A percentile compares a stretch with the other conserved stretches of the same genome.
phyloP scores from a whole-genome alignment of 768 basidiomycete species.

The Lentinus brumalis region DNA sequence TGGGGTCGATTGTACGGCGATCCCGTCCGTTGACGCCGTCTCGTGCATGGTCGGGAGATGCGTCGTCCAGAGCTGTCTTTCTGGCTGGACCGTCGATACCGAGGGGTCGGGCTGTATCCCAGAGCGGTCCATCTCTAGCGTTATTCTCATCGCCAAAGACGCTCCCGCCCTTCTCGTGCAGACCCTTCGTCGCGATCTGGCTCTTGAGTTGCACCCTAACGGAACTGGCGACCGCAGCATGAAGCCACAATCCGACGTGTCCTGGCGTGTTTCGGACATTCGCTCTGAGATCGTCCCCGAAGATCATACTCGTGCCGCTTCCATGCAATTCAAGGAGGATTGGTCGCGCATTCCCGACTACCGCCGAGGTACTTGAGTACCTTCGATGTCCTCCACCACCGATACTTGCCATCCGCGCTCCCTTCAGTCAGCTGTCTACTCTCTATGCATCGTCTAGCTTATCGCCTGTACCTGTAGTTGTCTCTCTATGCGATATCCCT shows the following conservation, averaged over 20 bases:
- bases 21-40: conserved; percentile 32
- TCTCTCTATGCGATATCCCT: too few relatives aligned
- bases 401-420: too few relatives aligned
- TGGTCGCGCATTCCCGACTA: conserved; percentile 1
- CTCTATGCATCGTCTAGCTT: too few relatives aligned
- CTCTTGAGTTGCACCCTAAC: background rate
- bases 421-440: too few relatives aligned
- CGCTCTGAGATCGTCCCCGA: background rate
- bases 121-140: background rate
- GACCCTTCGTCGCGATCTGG: background rate
- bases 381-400: too few relatives aligned
- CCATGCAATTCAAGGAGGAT: background rate
- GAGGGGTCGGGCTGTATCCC: conserved; percentile 21
- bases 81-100: conserved; percentile 20
- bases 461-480: too few relatives aligned
- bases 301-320: background rate
- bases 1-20: conserved; percentile 36
- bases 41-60: conserved; percentile 32
- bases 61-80: conserved; percentile 30
- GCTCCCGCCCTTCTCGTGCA: background rate
- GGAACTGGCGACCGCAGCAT: background rate
- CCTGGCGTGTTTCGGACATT: background rate
- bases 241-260: too few relatives aligned
- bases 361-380: background rate
- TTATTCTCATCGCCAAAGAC: too few relatives aligned